Evolutionary conservation across 2,329 filamentous ascomycete species (phyloP).

Genomic region (Penicillium sp.): DNA sequence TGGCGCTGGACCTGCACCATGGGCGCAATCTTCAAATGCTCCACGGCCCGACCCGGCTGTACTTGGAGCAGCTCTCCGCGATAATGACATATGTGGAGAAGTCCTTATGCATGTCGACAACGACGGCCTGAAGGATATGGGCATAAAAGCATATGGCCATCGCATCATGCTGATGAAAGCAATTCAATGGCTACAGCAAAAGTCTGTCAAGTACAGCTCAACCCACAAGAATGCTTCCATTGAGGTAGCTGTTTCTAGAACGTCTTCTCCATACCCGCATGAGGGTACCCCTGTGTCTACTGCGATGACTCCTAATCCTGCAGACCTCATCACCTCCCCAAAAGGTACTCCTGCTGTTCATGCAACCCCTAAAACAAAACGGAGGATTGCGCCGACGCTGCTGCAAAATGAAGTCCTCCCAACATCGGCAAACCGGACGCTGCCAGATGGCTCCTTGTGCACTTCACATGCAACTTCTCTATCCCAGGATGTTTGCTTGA

Average conservation of each 20-base stretch:
- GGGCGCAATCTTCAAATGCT: slow-evolving; percentile 32
- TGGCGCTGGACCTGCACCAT: slow-evolving; percentile 48
- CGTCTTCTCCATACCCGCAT: neutral
- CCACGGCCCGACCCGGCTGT: slow-evolving; percentile 52
- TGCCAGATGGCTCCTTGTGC: neutral
- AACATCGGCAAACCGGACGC: neutral
- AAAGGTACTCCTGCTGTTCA: neutral
- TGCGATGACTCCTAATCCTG: neutral
- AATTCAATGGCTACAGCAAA: slow-evolving; percentile 56
- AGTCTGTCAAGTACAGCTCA: slow-evolving; percentile 53
- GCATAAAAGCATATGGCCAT: slow-evolving; percentile 59
- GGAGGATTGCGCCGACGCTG: neutral
- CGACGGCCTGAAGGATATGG: slow-evolving; percentile 53
- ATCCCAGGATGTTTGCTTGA: neutral
- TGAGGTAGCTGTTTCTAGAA: neutral
- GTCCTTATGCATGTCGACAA: slow-evolving; percentile 61
- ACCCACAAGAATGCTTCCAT: neutral
- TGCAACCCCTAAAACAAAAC: neutral
- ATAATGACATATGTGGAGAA: slow-evolving; percentile 66
- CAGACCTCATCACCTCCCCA: neutral
- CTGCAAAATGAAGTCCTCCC: neutral
- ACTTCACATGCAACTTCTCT: neutral
- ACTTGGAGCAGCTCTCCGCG: slow-evolving; percentile 58
- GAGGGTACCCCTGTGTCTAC: neutral
- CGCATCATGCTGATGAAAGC: slow-evolving; percentile 59